A percentile compares a stretch with the other conserved stretches of the same genome.
These are phyloP conservation scores for Punica granatum DNA, from an alignment of 345 rosid species.

Conservation along the genomic window DNA sequence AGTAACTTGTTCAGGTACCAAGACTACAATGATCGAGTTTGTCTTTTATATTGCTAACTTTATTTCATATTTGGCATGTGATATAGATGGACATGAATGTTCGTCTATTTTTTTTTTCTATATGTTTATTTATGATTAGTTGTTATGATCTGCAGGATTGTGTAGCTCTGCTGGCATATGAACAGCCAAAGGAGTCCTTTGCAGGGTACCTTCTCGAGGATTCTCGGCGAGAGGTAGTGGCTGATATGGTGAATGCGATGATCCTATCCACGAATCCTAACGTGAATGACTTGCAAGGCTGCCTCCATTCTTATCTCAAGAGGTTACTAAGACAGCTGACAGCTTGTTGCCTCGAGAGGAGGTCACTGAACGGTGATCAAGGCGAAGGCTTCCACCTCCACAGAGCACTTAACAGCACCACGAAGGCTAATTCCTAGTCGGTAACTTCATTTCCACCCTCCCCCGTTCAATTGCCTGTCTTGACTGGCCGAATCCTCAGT, in stretches of 20 bases:
- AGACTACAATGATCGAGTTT: background rate
- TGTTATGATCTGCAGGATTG: constrained; percentile 46
- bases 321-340: constrained; percentile 74
- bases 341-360: constrained; percentile 66
- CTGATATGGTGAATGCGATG: constrained; percentile 78
- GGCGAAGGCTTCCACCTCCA: constrained; percentile 79
- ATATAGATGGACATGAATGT: background rate
- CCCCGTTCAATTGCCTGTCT: background rate
- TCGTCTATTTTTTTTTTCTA: background rate
- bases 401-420: constrained; percentile 32
- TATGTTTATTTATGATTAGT: background rate
- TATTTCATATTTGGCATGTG: background rate
- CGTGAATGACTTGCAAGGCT: constrained; percentile 34
- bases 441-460: background rate
- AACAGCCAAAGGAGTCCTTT: constrained; percentile 55
- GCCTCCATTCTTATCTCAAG: constrained; percentile 64
- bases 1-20: constrained; percentile 62
- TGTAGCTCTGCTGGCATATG: constrained; percentile 76
- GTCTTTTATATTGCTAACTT: background rate
- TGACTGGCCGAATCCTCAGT: background rate
- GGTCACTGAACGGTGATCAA: constrained; percentile 64
- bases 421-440: constrained; percentile 12
- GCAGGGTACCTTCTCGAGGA: constrained; percentile 67
- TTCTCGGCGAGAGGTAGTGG: constrained; percentile 80
- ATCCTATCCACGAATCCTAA: constrained; percentile 68